Evolutionary conservation across 139 green algal genomes (phyloP), one percentile per base, ranked within the genome.

Genomic region (Haematococcus lacustris): DNA sequence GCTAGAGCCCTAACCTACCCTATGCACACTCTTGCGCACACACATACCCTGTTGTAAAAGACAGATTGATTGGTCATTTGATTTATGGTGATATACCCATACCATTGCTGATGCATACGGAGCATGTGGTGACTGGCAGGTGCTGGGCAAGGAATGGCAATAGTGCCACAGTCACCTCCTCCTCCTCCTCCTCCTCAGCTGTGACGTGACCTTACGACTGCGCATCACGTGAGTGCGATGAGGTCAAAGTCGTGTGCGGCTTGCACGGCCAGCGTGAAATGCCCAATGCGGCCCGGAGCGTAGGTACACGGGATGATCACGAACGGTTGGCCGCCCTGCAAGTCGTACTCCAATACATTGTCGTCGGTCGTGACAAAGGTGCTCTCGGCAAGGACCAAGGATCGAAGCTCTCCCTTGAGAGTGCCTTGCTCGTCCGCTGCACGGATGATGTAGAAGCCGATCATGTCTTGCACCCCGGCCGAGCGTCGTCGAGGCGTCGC

Each of bases 291-390:
- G 38, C 78, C 78, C 25, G 83, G 76, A 17, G 70, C 62, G 75
- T 85, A 88, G 0, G 80, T 88, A 72, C 70, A 78, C 1, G 83
- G 83, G 73, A 88, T 88, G 75, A 88, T 78, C 62, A 85, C 62
- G 70, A 84, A 88, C 1, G 60, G 51, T 30, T 41, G 71, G 53
- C 73, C 64, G 51, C 40, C 71, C 66, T 81, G 25, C 3, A 88
- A 69, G 23, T 82, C 71, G 60, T 84, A 82, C 66, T 83, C 78
- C 3, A 57, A 66, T 3, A 38, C 73, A 28, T 57, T 74, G 5
- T 78, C 68, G 25, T 59, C 34, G 35, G 72, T 68, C 25, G 79
- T 76, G 9, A 83, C 69, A 59, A 88, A 85, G 0, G 74, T 77
- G 7, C 71, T 75, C 72, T 85, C 79, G 0, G 70, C 72, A 25